Conservation (phyloP, 768 basidiomycete species). For the Russula griseocarnosa region DNA sequence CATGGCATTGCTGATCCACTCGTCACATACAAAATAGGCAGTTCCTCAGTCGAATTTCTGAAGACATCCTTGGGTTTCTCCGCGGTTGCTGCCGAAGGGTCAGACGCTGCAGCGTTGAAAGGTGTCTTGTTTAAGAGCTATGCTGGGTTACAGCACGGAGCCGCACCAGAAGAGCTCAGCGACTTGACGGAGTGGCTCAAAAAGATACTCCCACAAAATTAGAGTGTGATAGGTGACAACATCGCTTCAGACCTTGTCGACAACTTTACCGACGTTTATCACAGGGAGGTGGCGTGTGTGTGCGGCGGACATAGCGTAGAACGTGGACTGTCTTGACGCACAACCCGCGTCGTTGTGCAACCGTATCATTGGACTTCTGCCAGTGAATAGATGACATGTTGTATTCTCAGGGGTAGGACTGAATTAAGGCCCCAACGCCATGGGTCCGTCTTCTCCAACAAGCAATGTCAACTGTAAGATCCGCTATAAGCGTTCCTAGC, state of each 20-base stretch:
- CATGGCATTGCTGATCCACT: conserved; percentile 76
- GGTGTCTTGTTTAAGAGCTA: conserved; percentile 71
- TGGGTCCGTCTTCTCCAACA: not conserved
- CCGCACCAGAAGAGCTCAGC: conserved; percentile 58
- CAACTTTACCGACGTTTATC: not conserved
- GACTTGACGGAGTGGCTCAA: conserved; percentile 71
- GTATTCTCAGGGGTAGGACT: no score
- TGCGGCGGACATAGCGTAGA: not conserved
- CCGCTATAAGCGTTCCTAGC: not conserved
- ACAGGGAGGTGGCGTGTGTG: not conserved
- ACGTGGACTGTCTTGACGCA: not conserved
- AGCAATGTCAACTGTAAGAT: not conserved
- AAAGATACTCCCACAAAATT: conserved; percentile 43
- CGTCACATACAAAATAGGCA: conserved; percentile 54
- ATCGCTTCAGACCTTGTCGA: not conserved
- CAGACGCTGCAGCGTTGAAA: conserved; percentile 38
- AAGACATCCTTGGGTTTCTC: conserved; percentile 49
- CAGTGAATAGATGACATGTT: not conserved
- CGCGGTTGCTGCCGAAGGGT: conserved; percentile 34
- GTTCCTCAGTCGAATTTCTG: conserved; percentile 55
- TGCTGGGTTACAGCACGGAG: conserved; percentile 61
- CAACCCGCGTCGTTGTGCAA: not conserved
- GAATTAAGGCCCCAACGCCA: not conserved
- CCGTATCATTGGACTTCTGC: not conserved
- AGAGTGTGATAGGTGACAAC: not conserved